Evolutionary conservation across 1,284 basidiomycete genomes (phyloP).

Genomic region (Ustilago bromivora): DNA sequence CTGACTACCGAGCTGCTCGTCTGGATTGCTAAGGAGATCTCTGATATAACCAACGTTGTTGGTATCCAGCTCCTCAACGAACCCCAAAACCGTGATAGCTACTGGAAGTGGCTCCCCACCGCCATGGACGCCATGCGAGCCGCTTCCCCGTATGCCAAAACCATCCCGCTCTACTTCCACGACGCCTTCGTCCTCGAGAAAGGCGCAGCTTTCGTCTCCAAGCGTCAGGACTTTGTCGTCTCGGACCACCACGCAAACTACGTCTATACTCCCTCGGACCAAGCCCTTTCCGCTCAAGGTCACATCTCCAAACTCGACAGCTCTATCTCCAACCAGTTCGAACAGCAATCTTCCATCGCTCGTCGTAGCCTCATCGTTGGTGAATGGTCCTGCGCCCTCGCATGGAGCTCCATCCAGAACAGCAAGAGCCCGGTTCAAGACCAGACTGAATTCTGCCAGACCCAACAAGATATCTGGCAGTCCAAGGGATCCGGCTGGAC

Average conservation of each 20-base stretch:
- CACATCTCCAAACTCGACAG: conserved; percentile 64
- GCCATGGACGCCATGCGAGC: conserved; percentile 75
- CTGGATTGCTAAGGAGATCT: conserved; percentile 75
- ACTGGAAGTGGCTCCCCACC: conserved; percentile 65
- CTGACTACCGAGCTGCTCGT: conserved; percentile 76
- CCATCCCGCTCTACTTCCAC: conserved; percentile 80
- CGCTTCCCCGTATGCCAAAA: conserved; percentile 72
- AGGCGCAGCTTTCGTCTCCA: conserved; percentile 75
- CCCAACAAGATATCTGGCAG: conserved; percentile 76
- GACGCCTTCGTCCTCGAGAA: conserved; percentile 78
- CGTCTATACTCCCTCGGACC: conserved; percentile 73
- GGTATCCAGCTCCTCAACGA: conserved; percentile 83
- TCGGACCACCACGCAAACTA: conserved; percentile 79
- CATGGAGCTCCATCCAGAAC: conserved; percentile 74
- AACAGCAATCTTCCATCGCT: conserved; percentile 32
- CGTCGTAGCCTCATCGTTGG: conserved; percentile 77
- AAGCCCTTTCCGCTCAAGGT: conserved; percentile 50
- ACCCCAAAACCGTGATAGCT: conserved; percentile 71
- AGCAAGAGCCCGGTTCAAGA: conserved; percentile 73
- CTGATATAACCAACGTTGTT: conserved; percentile 78
- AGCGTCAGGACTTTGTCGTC: conserved; percentile 78
- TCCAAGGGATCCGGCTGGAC: conserved; percentile 77
- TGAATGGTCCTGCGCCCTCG: conserved; percentile 73
- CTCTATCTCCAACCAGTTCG: conserved; percentile 45
- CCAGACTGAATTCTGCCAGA: conserved; percentile 75